Evolutionary conservation across 164 flowering plant species (phyloP).

Genomic region (Liriodendron chinense): DNA sequence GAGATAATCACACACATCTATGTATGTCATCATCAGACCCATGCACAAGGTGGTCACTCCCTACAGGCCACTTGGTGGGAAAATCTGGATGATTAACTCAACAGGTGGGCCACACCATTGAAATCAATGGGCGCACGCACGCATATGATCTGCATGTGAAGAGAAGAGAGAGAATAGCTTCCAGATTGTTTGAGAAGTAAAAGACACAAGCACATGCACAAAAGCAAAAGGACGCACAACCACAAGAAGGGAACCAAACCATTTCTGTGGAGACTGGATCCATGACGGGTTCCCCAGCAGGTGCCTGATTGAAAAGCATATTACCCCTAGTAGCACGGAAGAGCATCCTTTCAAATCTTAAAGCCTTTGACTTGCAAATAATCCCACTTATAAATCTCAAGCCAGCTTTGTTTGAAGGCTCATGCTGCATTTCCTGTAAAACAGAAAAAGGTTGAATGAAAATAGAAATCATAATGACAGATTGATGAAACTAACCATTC

Average conservation of each 20-base stretch:
- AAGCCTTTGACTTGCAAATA: constrained; percentile 68
- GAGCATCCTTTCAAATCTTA: constrained; percentile 91
- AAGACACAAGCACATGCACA: no score
- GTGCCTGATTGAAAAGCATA: constrained; percentile 93
- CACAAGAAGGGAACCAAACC: constrained; percentile 50
- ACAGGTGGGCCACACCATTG: no score
- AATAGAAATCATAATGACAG: constrained; percentile 7
- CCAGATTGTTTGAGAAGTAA: background rate
- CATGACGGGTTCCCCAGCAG: constrained; percentile 70
- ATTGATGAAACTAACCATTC: background rate
- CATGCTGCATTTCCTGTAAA: constrained; percentile 71
- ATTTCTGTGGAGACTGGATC: constrained; percentile 79
- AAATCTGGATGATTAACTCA: no score
- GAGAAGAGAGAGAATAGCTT: background rate
- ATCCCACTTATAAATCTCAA: constrained; percentile 92
- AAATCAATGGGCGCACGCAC: no score
- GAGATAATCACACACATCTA: no score
- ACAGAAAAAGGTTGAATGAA: background rate
- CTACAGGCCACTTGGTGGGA: no score
- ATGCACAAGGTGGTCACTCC: no score
- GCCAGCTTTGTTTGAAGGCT: constrained; percentile 71
- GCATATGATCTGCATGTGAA: background rate
- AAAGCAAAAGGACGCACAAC: no score
- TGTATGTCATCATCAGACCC: no score
- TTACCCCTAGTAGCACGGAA: constrained; percentile 99